A percentile compares a stretch with the other conserved stretches of the same genome.
These are phyloP conservation scores for Fusarium clavum DNA, from an alignment of 2,329 filamentous ascomycete genomes.

Conservation along the genomic window DNA sequence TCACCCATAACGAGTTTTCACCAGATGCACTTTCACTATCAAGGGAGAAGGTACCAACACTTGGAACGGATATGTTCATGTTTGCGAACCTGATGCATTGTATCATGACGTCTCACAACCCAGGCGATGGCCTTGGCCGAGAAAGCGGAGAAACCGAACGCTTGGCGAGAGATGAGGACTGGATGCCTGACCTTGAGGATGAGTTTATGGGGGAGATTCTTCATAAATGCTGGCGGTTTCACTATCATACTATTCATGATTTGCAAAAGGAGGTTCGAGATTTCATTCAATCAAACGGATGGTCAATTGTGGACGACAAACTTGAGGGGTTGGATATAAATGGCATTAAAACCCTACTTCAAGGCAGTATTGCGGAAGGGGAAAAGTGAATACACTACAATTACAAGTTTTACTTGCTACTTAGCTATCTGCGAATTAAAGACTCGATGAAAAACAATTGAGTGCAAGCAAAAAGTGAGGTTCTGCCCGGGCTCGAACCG, in stretches of 20 bases:
- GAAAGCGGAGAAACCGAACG: not conserved
- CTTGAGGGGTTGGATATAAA: not conserved
- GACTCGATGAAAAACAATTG: no score
- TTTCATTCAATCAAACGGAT: not conserved
- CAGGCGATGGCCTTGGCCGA: not conserved
- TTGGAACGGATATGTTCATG: not conserved
- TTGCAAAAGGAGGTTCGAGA: not conserved
- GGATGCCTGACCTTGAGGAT: constrained; percentile 5
- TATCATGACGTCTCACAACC: not conserved
- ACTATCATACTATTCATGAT: not conserved
- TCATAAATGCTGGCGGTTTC: not conserved
- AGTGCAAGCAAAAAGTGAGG: not conserved
- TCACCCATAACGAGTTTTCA: not conserved
- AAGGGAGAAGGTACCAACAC: not conserved
- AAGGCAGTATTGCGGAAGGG: rapidly evolving
- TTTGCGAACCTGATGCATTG: not conserved
- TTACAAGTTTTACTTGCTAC: rapidly evolving
- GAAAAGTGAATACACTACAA: rapidly evolving
- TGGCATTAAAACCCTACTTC: not conserved
- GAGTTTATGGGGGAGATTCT: not conserved
- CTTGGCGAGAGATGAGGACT: not conserved
- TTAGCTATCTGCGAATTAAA: not conserved
- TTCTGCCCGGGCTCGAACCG: not conserved
- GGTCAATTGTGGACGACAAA: rapidly evolving
- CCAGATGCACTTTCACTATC: not conserved